These are phyloP conservation scores for Talaromyces proteolyticus DNA, from an alignment of 495 filamentous ascomycete genomes.

Conservation along the genomic window DNA sequence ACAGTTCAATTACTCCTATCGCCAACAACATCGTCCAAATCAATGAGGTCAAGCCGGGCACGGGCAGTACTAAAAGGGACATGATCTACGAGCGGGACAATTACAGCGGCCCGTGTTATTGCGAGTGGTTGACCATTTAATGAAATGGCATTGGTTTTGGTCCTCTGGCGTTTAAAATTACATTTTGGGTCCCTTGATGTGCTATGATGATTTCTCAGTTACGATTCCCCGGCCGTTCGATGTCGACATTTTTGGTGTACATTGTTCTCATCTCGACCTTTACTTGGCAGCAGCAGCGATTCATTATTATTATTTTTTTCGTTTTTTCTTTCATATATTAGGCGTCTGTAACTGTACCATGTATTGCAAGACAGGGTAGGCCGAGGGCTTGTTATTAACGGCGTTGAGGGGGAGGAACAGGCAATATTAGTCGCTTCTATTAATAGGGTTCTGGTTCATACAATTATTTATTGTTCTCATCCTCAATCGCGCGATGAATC, in stretches of 20 bases:
- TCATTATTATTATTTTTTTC: not conserved
- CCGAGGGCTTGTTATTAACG: not conserved
- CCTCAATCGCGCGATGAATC: too few relatives aligned
- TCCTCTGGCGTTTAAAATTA: constrained; percentile 1
- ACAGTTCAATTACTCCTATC: constrained; percentile 29
- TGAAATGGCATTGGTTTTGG: not conserved
- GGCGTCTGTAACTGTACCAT: not conserved
- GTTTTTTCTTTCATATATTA: not conserved
- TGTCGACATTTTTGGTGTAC: constrained; percentile 1
- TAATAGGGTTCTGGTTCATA: too few relatives aligned
- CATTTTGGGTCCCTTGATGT: not conserved
- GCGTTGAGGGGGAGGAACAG: not conserved
- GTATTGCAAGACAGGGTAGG: too few relatives aligned
- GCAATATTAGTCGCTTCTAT: too few relatives aligned
- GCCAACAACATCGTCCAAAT: not conserved
- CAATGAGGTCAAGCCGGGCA: not conserved
- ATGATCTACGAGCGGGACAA: not conserved
- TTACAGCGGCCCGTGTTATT: constrained; percentile 37
- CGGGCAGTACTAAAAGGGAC: not conserved
- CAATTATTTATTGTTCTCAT: too few relatives aligned
- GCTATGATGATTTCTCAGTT: constrained; percentile 7
- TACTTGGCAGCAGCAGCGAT: too few relatives aligned
- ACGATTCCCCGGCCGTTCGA: not conserved
- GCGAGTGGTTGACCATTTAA: constrained; percentile 24
- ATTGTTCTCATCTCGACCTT: too few relatives aligned